These are phyloP conservation scores for Scorias spongiosa DNA, from an alignment of 2,329 filamentous ascomycete genomes.

Conservation along the genomic window DNA sequence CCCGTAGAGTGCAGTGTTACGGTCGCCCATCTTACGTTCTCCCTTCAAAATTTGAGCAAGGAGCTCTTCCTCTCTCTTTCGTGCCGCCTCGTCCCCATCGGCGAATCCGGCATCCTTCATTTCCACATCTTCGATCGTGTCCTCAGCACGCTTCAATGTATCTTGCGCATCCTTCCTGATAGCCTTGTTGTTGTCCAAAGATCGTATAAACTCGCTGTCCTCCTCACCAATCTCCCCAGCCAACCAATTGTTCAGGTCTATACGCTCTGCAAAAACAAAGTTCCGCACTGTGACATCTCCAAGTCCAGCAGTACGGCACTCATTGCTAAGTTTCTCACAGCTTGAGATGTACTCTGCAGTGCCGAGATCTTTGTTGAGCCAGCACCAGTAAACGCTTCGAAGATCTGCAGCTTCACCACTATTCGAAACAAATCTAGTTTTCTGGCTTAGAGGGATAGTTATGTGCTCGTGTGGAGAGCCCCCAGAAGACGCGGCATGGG, in stretches of 20 bases:
- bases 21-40: constrained; percentile 81
- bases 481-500: constrained; percentile 9
- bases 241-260: constrained; percentile 87
- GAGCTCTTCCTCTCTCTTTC: constrained; percentile 61
- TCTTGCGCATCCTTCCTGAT: constrained; percentile 38
- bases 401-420: constrained; percentile 57
- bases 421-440: constrained; percentile 7
- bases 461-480: constrained; percentile 37
- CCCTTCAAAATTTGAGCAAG: constrained; percentile 80
- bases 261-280: constrained; percentile 75
- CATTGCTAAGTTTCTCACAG: constrained; percentile 64
- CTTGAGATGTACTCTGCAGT: constrained; percentile 85
- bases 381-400: constrained; percentile 91
- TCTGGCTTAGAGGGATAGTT: constrained; percentile 46
- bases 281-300: constrained; percentile 62
- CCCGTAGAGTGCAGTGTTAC: constrained; percentile 74
- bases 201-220: constrained; percentile 81
- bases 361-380: constrained; percentile 79
- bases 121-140: constrained; percentile 16
- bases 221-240: constrained; percentile 72
- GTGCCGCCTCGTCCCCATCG: constrained; percentile 21
- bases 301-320: constrained; percentile 37
- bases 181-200: constrained; percentile 49
- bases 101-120: constrained; percentile 26
- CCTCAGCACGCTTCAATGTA: constrained; percentile 24